These are phyloP conservation scores for Jatropha multifida DNA, from an alignment of 441 rosid genomes.

Conservation along the genomic window DNA sequence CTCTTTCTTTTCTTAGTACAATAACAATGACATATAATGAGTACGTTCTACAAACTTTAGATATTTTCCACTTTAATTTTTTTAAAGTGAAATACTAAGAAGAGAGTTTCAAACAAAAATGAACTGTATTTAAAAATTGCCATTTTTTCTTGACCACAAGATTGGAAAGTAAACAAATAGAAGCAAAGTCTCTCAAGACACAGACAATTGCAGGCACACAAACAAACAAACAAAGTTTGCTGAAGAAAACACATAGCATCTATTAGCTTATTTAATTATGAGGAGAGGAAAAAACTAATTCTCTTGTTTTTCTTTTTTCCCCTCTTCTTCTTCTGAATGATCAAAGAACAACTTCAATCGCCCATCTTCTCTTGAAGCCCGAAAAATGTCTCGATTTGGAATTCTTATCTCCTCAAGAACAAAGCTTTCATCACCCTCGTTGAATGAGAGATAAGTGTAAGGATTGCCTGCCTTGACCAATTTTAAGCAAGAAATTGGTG, in stretches of 20 bases:
- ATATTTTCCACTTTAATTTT: not conserved
- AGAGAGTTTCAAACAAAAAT: too few species aligned
- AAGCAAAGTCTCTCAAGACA: slow-evolving; percentile 15
- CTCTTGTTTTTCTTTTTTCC: not conserved
- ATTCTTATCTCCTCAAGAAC: slow-evolving; percentile 14
- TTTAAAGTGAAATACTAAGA: too few species aligned
- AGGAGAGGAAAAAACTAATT: not conserved
- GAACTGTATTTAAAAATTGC: not conserved
- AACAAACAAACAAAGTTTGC: not conserved
- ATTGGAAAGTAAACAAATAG: not conserved
- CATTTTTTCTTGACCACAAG: not conserved
- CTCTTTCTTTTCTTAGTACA: too few species aligned
- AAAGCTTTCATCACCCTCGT: not conserved
- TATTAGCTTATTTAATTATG: not conserved
- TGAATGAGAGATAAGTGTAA: not conserved
- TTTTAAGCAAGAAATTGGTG: slow-evolving; percentile 26
- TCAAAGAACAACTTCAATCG: slow-evolving; percentile 10
- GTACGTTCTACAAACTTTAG: too few species aligned
- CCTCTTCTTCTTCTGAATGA: not conserved
- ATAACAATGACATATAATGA: too few species aligned
- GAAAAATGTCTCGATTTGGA: slow-evolving; percentile 16
- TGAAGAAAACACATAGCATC: not conserved
- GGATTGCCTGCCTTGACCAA: slow-evolving; percentile 1
- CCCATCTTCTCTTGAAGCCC: slow-evolving; percentile 14
- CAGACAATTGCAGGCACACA: not conserved